Evolutionary conservation across 257 asterid species (phyloP), one percentile per base, ranked within the genome.

Genomic region (Verbena officinalis): DNA sequence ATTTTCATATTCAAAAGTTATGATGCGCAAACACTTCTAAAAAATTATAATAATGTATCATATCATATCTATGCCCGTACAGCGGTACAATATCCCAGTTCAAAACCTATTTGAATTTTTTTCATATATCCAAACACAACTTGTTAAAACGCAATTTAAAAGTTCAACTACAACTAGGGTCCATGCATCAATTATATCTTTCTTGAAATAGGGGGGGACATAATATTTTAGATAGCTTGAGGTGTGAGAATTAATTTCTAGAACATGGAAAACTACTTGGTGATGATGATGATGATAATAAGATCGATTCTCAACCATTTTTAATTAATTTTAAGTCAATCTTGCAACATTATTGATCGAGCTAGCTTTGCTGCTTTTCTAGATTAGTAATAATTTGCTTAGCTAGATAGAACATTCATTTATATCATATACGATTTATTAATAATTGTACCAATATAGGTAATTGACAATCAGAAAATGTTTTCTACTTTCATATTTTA

Each of bases 191-290:
- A 59, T 27, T 27, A 27, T 68, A 13, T 5, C 12, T 34, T 58
- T 49, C 68, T 30, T 50, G 46, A 59, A 24, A 50, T 59, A 27
- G 40, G 62, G 55, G 68, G 55, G 68, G 62, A 49, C 68, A 69
- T 17, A 10, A 27, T n/a, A n/a, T n/a, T 69, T 63, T 63, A 46
- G 33, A 49, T 68, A 38, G 67, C 51, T 68, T 50, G 22, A 49
- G 56, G 68, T 23, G 50, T 30, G 58, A 30, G 11, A 70, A 61
- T 61, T 70, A 40, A 70, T 27, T 30, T 42, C 45, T 4, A 52
- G 58, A 61, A 61, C 69, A 61, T 70, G 75, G 69, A 14, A 52
- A 61, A 61, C 45, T 40, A 52, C 42, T 59, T 68, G 48, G 58
- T 13, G 39, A 68, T 13, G 39, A n/a, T n/a, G n/a, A n/a, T n/a